Base-by-base conservation (phyloP, 805 yeast genomes). In the Monosporozyma servazzii region DNA sequence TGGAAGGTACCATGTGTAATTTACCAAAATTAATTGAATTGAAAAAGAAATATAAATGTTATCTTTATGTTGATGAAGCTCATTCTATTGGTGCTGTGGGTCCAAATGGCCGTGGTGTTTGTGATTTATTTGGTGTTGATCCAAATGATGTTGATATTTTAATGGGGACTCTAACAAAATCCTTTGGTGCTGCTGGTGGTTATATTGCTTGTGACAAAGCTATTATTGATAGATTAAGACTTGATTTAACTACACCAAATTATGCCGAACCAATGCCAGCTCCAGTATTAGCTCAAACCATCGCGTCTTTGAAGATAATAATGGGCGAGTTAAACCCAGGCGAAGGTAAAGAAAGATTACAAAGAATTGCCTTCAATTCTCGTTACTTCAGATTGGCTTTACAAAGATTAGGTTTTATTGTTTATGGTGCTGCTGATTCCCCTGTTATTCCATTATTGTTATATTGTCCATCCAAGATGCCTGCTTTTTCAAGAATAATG, bases 21-120 rank as follows among this genome's bases (percentile, higher is more conserved):
- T 75, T 90, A 59, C 96, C 96, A 4, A 75, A 71, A 53, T 64
- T 90, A 45, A 77, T 90, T 27, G 85, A 77, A 59, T 73, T 90
- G 55, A 83, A 85, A 61, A 78, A 86, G 39, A 87, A 86, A 65
- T 93, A 95, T 73, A 88, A 88, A 62, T 86, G 91, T 64, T 88
- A 87, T 64, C 71, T 93, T 49, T 93, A 86, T 63, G 86, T 95
- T 55, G 99, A 93, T 68, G 99, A 93, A 69, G 99, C 99, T 11
- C 99, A 93, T 69, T 91, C 98, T 5, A 85, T 93, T 62, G 99
- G 99, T 61, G 99, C 99, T n/a, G 77, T 93, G 71, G 99, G 99
- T 29, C 93, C 95, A 44, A 71, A 71, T 49, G 99, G 99, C 45
- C 82, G 86, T 64, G 99, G 99, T 64, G 85, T 93, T 37, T 90